Evolutionary conservation across 2,329 filamentous ascomycete species (phyloP), one percentile per base, ranked within the genome.

Genomic region (Hortaea sp.): DNA sequence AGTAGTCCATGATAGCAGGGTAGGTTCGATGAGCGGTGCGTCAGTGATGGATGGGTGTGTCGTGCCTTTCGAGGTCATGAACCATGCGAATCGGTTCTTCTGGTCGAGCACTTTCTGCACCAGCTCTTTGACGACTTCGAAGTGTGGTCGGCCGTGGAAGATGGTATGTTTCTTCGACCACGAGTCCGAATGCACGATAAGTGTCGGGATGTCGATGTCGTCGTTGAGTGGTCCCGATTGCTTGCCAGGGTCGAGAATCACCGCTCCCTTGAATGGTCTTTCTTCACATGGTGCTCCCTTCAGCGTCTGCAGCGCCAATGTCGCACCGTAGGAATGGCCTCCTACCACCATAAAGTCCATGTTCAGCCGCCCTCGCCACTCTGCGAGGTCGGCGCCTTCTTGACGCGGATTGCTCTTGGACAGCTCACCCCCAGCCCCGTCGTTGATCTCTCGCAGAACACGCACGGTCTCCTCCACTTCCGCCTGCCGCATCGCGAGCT

Each of bases 241-340:
- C 61, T 85, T 85, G 44, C 81, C 81, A 0, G 81, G 81, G 59
- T 85, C 81, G 29, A 85, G 70, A 42, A 78, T 71, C 49, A 85
- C 74, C 13, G 71, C 80, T 3, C 75, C 79, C 1, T 72, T 68
- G 50, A 81, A 73, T 0, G 71, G 72, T 12, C 70, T 63, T 46
- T 57, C 54, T 49, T 68, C 47, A 41, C 51, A 67, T 4, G 71
- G 67, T 6, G 68, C 73, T 32, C 66, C 68, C 43, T 74, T 74
- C n/a, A 83, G 67, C 3, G 76, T 73, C 48, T 80, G 78, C 13
- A 84, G 66, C 0, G 77, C 79, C 2, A 77, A 72, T 0, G 81
- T 84, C 1, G 79, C 81, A 42, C 81, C 81, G 63, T 80, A 83
- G 0, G 78, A 82, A 58, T 84, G 81, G 0, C 81, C 81, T 3